Conservation (phyloP, 148 eudicot genomes). For the Nyssa sinensis region DNA sequence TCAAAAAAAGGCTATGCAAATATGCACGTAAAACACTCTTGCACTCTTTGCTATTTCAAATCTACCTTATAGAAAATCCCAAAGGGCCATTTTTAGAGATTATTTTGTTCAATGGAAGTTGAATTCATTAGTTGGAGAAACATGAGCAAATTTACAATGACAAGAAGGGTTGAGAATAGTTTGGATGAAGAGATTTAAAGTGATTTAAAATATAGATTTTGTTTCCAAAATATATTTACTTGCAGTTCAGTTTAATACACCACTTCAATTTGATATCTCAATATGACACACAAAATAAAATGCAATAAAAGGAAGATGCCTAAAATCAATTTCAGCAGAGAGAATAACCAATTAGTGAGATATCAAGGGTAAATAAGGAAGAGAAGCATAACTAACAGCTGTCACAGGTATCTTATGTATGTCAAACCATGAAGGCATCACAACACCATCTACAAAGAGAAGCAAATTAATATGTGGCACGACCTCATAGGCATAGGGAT, state of each 20-base stretch:
- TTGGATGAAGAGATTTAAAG: too few relatives aligned
- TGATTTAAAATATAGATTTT: not conserved
- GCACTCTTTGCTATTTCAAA: too few relatives aligned
- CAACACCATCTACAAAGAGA: constrained; percentile 64
- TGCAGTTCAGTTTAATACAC: not conserved
- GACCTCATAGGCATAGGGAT: not conserved
- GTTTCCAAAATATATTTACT: not conserved
- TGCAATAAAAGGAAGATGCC: not conserved
- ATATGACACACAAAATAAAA: not conserved
- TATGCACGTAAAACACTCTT: too few relatives aligned
- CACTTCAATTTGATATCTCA: constrained; percentile 5
- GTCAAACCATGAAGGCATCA: constrained; percentile 96
- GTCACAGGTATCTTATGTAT: constrained; percentile 81
- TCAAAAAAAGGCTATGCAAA: too few relatives aligned
- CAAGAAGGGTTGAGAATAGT: not conserved
- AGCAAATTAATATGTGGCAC: not conserved
- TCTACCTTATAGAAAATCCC: too few relatives aligned
- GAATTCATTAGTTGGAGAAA: too few relatives aligned
- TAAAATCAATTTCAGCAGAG: not conserved
- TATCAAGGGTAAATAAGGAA: not conserved
- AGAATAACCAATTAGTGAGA: not conserved
- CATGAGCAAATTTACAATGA: too few relatives aligned
- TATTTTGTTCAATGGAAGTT: too few relatives aligned
- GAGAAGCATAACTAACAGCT: constrained; percentile 54
- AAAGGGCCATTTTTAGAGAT: too few relatives aligned